Evolutionary conservation across 2,329 filamentous ascomycete species (phyloP).

Genomic region (Diaporthe vexans): DNA sequence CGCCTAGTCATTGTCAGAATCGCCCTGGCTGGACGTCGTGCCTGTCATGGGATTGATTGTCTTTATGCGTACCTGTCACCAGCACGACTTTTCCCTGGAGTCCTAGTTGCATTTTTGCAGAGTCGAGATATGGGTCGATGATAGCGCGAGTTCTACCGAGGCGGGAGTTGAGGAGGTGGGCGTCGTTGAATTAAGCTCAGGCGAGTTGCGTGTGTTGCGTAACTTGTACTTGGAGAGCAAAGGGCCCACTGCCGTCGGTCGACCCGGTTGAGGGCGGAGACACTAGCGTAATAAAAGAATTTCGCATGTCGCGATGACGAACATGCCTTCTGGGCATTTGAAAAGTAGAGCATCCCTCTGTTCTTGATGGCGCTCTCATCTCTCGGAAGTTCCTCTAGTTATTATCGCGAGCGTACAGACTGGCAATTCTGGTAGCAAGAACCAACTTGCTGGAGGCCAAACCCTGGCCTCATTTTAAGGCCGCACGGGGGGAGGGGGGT

Average conservation of each 20-base stretch:
- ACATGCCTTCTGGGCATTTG: neutral
- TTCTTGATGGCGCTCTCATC: neutral
- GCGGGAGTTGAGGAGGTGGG: neutral
- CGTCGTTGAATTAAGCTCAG: conserved; percentile 28
- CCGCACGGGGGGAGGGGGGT: no score
- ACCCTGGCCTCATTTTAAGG: neutral
- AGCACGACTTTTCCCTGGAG: conserved; percentile 53
- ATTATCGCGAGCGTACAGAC: no score
- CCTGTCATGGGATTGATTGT: neutral
- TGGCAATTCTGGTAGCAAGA: neutral
- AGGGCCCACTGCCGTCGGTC: conserved; percentile 20
- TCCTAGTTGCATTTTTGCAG: conserved; percentile 49
- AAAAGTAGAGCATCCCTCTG: neutral
- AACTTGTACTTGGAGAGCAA: neutral
- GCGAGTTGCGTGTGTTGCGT: neutral
- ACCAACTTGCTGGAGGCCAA: neutral
- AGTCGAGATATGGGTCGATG: neutral
- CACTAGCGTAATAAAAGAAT: conserved; percentile 19
- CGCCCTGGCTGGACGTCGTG: neutral
- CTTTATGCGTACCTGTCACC: conserved; percentile 48
- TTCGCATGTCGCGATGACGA: neutral
- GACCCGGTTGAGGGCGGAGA: conserved; percentile 12
- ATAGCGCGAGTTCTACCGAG: neutral
- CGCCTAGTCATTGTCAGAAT: conserved; percentile 36
- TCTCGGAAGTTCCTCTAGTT: no score